These are phyloP conservation scores for Salix exigua DNA, from an alignment of 345 rosid species.

Conservation along the genomic window DNA sequence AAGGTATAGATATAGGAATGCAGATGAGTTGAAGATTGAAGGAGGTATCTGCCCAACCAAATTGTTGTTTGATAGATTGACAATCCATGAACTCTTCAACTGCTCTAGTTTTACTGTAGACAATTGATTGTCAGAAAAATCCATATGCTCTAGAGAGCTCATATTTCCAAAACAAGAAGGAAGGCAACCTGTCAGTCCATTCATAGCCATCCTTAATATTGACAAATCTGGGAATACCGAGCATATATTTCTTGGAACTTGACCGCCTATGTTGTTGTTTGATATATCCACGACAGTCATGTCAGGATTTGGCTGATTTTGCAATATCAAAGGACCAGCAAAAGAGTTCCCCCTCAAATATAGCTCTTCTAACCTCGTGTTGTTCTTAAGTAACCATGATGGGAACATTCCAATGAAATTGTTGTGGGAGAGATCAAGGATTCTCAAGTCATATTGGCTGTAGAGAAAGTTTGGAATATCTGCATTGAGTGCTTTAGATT, in stretches of 20 bases:
- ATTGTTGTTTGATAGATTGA: too few species aligned
- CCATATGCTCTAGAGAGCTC: background rate
- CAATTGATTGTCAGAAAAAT: slow-evolving; percentile 17
- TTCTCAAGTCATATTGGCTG: slow-evolving; percentile 7
- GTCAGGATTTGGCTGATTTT: background rate
- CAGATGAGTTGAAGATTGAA: background rate
- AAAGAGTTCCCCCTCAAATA: background rate
- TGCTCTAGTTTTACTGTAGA: too few species aligned
- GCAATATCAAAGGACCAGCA: background rate
- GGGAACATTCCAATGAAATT: slow-evolving; percentile 9
- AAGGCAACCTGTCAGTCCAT: slow-evolving; percentile 16
- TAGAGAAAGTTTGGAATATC: slow-evolving; percentile 5
- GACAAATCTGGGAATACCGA: too few species aligned
- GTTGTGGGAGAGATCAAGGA: slow-evolving; percentile 1
- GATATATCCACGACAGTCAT: background rate
- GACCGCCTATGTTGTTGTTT: too few species aligned
- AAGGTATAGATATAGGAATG: background rate
- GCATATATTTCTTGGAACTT: too few species aligned
- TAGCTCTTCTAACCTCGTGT: background rate
- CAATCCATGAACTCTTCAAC: too few species aligned
- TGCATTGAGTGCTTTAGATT: background rate
- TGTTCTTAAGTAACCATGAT: slow-evolving; percentile 28
- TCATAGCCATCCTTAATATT: background rate
- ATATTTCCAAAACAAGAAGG: slow-evolving; percentile 19
- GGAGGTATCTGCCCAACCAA: background rate